A percentile compares a stretch with the other conserved stretches of the same genome.
phyloP scores from a whole-genome alignment of 768 basidiomycete genomes.

The Xerocomellus intermedius region DNA sequence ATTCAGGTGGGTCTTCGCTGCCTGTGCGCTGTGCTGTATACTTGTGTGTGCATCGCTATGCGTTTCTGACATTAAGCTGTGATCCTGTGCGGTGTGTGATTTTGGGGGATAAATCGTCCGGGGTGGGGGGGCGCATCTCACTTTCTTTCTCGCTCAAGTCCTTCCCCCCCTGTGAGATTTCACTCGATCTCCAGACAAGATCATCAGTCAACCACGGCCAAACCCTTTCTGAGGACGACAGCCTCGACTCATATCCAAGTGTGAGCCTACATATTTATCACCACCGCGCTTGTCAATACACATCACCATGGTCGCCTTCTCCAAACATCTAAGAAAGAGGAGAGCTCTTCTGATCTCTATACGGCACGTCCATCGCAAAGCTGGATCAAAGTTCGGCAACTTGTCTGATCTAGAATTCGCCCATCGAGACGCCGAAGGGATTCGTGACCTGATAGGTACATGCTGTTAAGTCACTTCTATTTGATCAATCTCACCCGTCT shows the following conservation, averaged over 20 bases:
- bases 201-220: neutral
- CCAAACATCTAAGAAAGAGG: slow-evolving; percentile 4
- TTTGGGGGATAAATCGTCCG: too few species aligned
- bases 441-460: slow-evolving; percentile 23
- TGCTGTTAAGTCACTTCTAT: neutral
- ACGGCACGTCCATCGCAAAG: slow-evolving; percentile 5
- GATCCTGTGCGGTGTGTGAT: too few species aligned
- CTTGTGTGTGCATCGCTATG: neutral
- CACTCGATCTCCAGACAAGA: neutral
- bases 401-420: slow-evolving; percentile 11
- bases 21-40: neutral
- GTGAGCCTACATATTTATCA: neutral
- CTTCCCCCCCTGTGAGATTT: neutral
- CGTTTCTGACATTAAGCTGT: neutral
- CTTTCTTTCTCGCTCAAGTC: neutral
- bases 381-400: neutral
- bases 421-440: slow-evolving; percentile 18
- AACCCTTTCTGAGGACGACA: neutral
- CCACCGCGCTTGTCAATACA: too few species aligned
- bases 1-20: neutral
- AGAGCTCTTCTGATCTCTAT: slow-evolving; percentile 23
- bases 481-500: neutral
- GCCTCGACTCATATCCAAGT: neutral
- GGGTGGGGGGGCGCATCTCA: neutral
- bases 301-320: neutral